phyloP scores from a whole-genome alignment of 2,329 filamentous ascomycete genomes.

The Eutypella sp. region DNA sequence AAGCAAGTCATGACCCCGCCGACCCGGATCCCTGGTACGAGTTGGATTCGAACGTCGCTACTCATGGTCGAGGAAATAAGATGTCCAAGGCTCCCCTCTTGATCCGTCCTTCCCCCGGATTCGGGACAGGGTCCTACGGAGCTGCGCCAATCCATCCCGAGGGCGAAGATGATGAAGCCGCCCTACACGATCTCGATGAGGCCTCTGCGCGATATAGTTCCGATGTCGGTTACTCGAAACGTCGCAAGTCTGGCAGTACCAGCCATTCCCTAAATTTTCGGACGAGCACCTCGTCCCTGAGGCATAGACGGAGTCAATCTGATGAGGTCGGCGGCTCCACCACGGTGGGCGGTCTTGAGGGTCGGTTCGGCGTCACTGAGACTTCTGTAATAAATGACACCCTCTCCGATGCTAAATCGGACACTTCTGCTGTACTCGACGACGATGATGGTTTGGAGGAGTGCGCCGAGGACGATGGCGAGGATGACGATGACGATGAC shows the following conservation, averaged over 20 bases:
- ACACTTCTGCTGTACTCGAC: too few species aligned
- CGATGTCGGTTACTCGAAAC: conserved; percentile 19
- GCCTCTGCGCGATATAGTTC: conserved; percentile 15
- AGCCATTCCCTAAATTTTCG: conserved; percentile 17
- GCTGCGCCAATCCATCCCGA: conserved; percentile 44
- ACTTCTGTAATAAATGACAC: conserved; percentile 41
- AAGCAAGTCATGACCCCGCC: conserved; percentile 20
- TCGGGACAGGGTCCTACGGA: conserved; percentile 58
- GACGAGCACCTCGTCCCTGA: conserved; percentile 23
- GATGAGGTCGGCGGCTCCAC: conserved; percentile 48
- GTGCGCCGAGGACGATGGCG: conserved; percentile 29
- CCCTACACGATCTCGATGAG: conserved; percentile 20
- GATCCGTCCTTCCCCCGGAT: conserved; percentile 54
- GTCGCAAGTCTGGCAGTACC: conserved; percentile 19
- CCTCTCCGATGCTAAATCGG: conserved; percentile 37
- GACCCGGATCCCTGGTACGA: conserved; percentile 12
- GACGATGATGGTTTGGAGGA: conserved; percentile 18
- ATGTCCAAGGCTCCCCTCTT: conserved; percentile 51
- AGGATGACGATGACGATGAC: too few species aligned
- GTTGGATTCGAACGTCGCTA: conserved; percentile 15
- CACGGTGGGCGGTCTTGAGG: conserved; percentile 48
- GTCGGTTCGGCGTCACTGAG: conserved; percentile 48
- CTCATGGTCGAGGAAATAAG: conserved; percentile 12
- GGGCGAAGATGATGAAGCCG: conserved; percentile 28
- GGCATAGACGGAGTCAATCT: conserved; percentile 30